Evolutionary conservation across 2,329 filamentous ascomycete species (phyloP).

Genomic region (Cladosporium austrohemisphaericum): DNA sequence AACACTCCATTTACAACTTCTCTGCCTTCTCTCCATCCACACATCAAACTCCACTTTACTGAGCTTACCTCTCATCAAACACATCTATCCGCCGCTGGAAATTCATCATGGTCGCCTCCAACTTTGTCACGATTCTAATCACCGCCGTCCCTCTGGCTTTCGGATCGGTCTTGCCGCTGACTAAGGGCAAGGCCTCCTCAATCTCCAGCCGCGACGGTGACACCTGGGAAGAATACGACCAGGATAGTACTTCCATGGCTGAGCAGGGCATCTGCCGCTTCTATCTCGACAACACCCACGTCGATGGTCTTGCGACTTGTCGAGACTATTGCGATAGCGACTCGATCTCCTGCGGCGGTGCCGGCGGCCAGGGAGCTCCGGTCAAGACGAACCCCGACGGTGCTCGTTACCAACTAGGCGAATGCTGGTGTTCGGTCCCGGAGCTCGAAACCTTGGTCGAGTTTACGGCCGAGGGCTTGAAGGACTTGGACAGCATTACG

Average conservation of each 20-base stretch:
- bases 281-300: constrained; percentile 4
- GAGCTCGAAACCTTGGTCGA: background rate
- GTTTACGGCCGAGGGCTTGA: constrained; percentile 3
- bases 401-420: background rate
- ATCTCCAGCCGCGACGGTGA: background rate
- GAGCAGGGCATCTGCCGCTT: constrained; percentile 9
- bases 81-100: no score
- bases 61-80: no score
- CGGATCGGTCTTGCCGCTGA: background rate
- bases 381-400: constrained; percentile 6
- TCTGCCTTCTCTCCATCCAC: no score
- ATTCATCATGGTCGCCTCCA: constrained; percentile 3
- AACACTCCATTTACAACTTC: no score
- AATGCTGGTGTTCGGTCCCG: constrained; percentile 4
- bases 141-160: background rate
- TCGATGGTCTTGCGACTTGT: constrained; percentile 1
- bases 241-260: background rate
- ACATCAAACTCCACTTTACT: no score
- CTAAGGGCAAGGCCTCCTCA: background rate
- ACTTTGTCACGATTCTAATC: background rate
- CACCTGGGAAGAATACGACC: constrained; percentile 3
- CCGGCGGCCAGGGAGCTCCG: background rate
- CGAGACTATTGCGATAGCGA: background rate
- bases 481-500: background rate
- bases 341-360: constrained; percentile 1